A percentile compares a stretch with the other conserved stretches of the same genome.
These are phyloP conservation scores for Clarireedia sp. DNA, from an alignment of 2,329 filamentous ascomycete genomes.

Conservation along the genomic window DNA sequence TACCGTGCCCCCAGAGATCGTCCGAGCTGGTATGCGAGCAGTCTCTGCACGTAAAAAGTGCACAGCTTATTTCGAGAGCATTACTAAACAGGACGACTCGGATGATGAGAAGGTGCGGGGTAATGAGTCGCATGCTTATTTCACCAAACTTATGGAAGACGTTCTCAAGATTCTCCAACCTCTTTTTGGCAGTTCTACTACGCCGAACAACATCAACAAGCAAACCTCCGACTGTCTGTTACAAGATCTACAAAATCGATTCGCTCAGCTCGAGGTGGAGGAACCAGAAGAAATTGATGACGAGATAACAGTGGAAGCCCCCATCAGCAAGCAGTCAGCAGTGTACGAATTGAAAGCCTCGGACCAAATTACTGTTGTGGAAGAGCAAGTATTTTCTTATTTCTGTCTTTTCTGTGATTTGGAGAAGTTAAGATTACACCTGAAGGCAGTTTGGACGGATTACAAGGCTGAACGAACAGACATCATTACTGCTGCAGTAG, in stretches of 20 bases:
- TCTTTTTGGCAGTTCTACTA: constrained; percentile 1
- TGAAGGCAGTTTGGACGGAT: constrained; percentile 4
- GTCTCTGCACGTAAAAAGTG: constrained; percentile 11
- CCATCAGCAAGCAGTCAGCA: not conserved
- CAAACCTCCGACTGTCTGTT: not conserved
- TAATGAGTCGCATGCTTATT: constrained; percentile 10
- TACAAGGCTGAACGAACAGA: constrained; percentile 6
- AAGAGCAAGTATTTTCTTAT: constrained; percentile 11
- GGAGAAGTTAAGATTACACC: not conserved
- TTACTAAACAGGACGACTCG: not conserved
- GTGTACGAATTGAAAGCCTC: not conserved
- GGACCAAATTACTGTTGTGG: not conserved
- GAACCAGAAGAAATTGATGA: constrained; percentile 4
- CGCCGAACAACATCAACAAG: not conserved
- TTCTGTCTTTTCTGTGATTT: constrained; percentile 13
- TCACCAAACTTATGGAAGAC: constrained; percentile 13
- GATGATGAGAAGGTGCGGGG: not conserved
- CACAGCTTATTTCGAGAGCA: constrained; percentile 1
- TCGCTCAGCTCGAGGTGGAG: constrained; percentile 12
- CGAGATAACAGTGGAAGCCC: not conserved
- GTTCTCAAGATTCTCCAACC: constrained; percentile 12
- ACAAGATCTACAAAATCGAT: constrained; percentile 11
- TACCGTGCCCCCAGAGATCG: constrained; percentile 8
- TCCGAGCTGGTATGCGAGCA: constrained; percentile 12
- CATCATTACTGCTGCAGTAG: constrained; percentile 9